Base-by-base conservation (phyloP, 2,329 filamentous ascomycete genomes). In the Fusarium sacchari region DNA sequence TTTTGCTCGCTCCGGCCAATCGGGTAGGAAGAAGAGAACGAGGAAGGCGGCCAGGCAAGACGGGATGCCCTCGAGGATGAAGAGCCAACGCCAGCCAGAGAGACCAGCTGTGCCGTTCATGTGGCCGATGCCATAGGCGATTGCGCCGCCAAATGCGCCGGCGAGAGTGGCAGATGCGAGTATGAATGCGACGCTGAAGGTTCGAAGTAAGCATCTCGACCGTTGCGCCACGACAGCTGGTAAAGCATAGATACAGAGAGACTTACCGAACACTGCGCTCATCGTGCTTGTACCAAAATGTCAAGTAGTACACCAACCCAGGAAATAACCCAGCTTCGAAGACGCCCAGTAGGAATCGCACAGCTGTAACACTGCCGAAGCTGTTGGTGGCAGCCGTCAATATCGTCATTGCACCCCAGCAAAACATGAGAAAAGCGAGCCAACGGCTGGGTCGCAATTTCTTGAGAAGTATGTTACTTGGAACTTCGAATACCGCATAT, bases 121-220 rank as follows among this genome's bases (percentile, higher is more conserved):
- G 76, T 92, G 90, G 0, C 91, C 91, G 68, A 94, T 91, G 2
- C 86, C 92, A 69, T 91, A 94, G 2, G 93, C 93, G 14, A 95
- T 88, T 4, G 93, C 86, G 6, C 93, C 93, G 14, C 92, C 92
- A 72, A 90, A 94, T 22, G 92, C 92, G 11, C 93, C 92, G 0
- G 92, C 91, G 2, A 94, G 84, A 0, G 93, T 92, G 3, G 92
- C 90, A 22, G 86, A 89, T 22, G 91, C 89, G 65, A 94, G 91
- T 3, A 95, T 88, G 67, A 93, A 90, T 6, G 91, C 91, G 5
- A 94, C 90, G 9, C 93, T 82, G 14, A 28, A 28, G 28, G 34
- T 28, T 46, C 18, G 14, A 24, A 32, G 58, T 78, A 22, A 78
- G 74, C 30, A 69, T 53, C 28, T 36, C 12, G 43, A 55, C 34